Evolutionary conservation across 2,329 filamentous ascomycete species (phyloP), one percentile per base, ranked within the genome.

Genomic region (Amphichorda felina): DNA sequence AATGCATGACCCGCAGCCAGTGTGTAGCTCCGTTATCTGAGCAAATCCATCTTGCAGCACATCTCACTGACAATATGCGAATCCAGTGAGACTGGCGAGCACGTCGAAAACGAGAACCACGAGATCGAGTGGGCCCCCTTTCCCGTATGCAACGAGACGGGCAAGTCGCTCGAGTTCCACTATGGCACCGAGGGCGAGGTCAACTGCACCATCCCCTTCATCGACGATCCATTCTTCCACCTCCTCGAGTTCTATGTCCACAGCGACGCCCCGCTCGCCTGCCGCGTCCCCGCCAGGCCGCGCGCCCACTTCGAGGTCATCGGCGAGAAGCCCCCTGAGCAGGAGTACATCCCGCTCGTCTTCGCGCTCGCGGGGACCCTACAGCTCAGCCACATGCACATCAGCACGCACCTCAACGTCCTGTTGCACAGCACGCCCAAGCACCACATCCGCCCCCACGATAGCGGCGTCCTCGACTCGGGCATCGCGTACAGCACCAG

Each of bases 211-310:
- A 78, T 91, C 48, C 66, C 80, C 51, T 72, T 83, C 60, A 69
- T 89, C 48, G 70, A 72, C 49, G 84, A 89, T 54, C 73, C 81
- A 28, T 81, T 88, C 68, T 91, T 86, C 68, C 84, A 91, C 60
- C 72, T 89, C 35, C 79, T 89, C 63, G 84, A 96, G 63, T 96
- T 95, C 70, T 96, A 96, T 70, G 80, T 96, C 56, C 91, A 96
- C 69, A 87, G 82, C 64, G 91, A 98, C 60, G 88, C 87, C 14
- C 91, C 91, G 8, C 70, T 96, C 34, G 79, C 86, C 37, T 98
- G 91, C 60, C 88, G 91, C 35, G 75, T 96, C 11, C 86, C 89
- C 19, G 75, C 85, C 0, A 78, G 81, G 7, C 89, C 89, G 0
- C 54, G 69, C 10, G 59, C 63, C 7, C 65, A 72, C 43, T 57